A percentile compares a stretch with the other conserved stretches of the same genome.
Evolutionary conservation across 2,329 filamentous ascomycete species (phyloP).

Genomic region (Penicillium thymicola): DNA sequence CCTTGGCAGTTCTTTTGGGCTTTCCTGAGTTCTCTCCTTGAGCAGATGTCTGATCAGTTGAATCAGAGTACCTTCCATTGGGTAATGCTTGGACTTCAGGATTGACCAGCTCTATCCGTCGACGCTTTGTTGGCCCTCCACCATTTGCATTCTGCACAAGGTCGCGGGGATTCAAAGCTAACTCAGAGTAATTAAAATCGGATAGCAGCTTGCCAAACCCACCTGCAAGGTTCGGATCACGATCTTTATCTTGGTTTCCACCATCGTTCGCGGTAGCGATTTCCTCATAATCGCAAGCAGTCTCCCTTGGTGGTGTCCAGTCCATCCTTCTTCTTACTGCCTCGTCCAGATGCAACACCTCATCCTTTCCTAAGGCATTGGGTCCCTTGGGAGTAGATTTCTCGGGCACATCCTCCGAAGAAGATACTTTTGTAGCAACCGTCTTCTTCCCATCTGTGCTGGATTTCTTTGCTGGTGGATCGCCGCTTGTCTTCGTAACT

Average conservation of each 20-base stretch:
- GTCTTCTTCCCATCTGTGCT: constrained; percentile 14
- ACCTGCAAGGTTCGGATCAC: background rate
- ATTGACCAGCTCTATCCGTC: constrained; percentile 37
- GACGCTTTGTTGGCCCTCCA: constrained; percentile 35
- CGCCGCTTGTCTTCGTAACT: constrained; percentile 32
- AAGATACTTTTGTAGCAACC: background rate
- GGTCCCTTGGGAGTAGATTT: constrained; percentile 3
- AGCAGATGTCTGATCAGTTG: constrained; percentile 9
- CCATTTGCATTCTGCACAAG: constrained; percentile 14
- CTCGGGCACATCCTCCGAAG: background rate
- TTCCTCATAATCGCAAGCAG: constrained; percentile 23
- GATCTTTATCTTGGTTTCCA: background rate
- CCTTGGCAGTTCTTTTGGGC: constrained; percentile 41
- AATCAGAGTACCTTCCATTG: constrained; percentile 7
- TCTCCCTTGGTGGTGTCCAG: constrained; percentile 65
- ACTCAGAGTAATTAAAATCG: constrained; percentile 40
- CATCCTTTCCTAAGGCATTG: constrained; percentile 21
- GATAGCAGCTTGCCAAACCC: constrained; percentile 39
- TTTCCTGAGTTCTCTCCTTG: constrained; percentile 15
- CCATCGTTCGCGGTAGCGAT: constrained; percentile 18
- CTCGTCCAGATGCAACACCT: constrained; percentile 32
- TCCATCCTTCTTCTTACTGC: constrained; percentile 57
- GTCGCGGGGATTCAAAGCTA: constrained; percentile 10
- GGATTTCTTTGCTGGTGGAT: constrained; percentile 10
- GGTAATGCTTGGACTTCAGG: constrained; percentile 13